Evolutionary conservation across 2,329 filamentous ascomycete species (phyloP).

Genomic region (Xylaria sp.): DNA sequence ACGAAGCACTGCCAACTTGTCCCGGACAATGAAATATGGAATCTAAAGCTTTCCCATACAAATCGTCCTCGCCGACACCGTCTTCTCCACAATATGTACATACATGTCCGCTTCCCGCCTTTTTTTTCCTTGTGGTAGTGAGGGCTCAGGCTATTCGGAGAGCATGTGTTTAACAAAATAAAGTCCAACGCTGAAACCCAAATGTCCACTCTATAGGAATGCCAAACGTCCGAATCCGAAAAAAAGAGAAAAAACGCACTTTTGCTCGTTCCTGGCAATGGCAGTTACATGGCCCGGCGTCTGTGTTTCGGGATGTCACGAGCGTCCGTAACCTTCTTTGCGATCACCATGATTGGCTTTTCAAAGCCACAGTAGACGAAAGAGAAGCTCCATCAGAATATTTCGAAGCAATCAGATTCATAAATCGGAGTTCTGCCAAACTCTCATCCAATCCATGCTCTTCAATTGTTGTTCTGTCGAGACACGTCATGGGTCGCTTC

Average conservation of each 20-base stretch:
- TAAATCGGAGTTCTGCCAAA: background rate
- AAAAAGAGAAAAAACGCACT: background rate
- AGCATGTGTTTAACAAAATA: slow-evolving; percentile 6
- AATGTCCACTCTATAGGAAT: slow-evolving; percentile 26
- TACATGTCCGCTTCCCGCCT: slow-evolving; percentile 21
- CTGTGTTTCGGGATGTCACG: slow-evolving; percentile 2
- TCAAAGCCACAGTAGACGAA: background rate
- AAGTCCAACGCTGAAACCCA: slow-evolving; percentile 24
- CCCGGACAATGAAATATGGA: slow-evolving; percentile 3
- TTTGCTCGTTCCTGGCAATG: background rate
- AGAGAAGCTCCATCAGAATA: background rate
- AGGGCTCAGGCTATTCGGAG: background rate
- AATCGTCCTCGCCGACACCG: slow-evolving; percentile 36
- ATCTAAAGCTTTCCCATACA: slow-evolving; percentile 39
- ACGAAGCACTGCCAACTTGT: background rate
- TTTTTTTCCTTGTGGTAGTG: background rate
- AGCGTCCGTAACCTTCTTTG: slow-evolving; percentile 1
- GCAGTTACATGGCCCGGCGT: background rate
- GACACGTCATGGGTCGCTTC: slow-evolving; percentile 62
- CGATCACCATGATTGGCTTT: background rate
- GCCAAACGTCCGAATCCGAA: slow-evolving; percentile 14
- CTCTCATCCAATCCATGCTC: background rate
- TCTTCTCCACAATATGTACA: slow-evolving; percentile 33
- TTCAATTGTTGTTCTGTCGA: slow-evolving; percentile 42
- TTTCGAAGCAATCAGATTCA: background rate